Percentiles rank a stretch among this genome's conserved stretches.
Evolutionary conservation across 495 filamentous ascomycete genomes (phyloP).

Genomic region (Aspergillus ostianus): DNA sequence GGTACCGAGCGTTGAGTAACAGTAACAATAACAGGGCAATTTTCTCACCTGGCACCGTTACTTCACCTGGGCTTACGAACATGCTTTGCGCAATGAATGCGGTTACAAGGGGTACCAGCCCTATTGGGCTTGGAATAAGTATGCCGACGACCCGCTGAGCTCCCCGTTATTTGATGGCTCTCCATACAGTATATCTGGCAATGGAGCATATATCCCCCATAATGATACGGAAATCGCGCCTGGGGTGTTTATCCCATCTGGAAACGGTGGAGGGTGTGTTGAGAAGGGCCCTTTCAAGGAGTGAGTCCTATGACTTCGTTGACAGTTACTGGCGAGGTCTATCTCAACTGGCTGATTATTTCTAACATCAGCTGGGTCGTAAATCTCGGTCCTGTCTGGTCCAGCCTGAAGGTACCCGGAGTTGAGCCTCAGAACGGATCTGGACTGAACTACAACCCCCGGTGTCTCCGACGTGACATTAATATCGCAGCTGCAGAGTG

Average conservation of each 20-base stretch:
- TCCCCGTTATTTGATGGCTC: constrained; percentile 63
- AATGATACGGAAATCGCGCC: constrained; percentile 22
- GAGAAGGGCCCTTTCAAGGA: constrained; percentile 50
- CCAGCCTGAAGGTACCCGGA: constrained; percentile 12
- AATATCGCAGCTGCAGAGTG: background rate
- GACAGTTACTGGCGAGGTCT: background rate
- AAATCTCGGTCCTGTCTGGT: constrained; percentile 45
- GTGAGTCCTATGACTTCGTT: background rate
- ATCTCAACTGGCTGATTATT: background rate
- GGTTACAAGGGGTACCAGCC: constrained; percentile 52
- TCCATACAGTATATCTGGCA: constrained; percentile 52
- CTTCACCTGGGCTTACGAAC: constrained; percentile 59
- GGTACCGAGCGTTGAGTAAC: too few species aligned
- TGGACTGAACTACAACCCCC: constrained; percentile 45
- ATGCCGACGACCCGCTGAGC: constrained; percentile 43
- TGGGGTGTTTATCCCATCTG: constrained; percentile 31
- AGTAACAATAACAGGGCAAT: constrained; percentile 46
- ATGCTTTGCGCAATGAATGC: constrained; percentile 63
- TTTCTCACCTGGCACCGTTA: constrained; percentile 68
- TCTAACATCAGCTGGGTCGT: constrained; percentile 18
- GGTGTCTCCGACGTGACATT: constrained; percentile 59
- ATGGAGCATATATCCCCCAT: constrained; percentile 45
- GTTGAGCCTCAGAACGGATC: constrained; percentile 11
- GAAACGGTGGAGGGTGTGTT: constrained; percentile 59
- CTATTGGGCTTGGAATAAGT: constrained; percentile 64